Evolutionary conservation across 805 yeast genomes (phyloP).

Genomic region (Cephaloascus fragrans): DNA sequence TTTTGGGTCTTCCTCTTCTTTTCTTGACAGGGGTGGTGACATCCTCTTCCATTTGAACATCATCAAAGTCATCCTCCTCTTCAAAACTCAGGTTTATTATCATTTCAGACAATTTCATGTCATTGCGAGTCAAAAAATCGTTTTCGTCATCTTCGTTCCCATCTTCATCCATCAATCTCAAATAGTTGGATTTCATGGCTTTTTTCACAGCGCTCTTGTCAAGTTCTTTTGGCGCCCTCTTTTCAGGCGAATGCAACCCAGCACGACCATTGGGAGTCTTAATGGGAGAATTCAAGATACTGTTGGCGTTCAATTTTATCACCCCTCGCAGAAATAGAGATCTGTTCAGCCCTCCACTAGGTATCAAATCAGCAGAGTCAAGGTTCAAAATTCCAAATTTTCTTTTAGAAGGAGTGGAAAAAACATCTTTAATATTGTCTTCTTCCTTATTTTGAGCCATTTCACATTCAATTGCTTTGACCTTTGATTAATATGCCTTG

Average conservation of each 20-base stretch:
- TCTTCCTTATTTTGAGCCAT: slow-evolving; percentile 4
- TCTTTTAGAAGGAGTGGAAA: slow-evolving; percentile 15
- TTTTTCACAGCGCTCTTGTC: slow-evolving; percentile 40
- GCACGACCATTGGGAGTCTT: slow-evolving; percentile 33
- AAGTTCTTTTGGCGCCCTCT: slow-evolving; percentile 22
- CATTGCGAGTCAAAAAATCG: slow-evolving; percentile 22
- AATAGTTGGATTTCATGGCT: slow-evolving; percentile 27
- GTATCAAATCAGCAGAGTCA: slow-evolving; percentile 4
- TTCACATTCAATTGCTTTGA: neutral
- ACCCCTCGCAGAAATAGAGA: slow-evolving; percentile 27
- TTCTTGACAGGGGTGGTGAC: neutral
- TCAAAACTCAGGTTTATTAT: slow-evolving; percentile 19
- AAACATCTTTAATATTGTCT: no score
- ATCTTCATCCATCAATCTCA: slow-evolving; percentile 20
- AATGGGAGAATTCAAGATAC: slow-evolving; percentile 13
- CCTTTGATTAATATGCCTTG: no score
- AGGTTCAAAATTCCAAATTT: slow-evolving; percentile 11
- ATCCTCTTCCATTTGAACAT: neutral
- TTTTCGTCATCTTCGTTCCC: slow-evolving; percentile 22
- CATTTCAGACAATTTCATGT: slow-evolving; percentile 33
- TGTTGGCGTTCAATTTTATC: slow-evolving; percentile 6
- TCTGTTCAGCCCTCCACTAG: slow-evolving; percentile 7
- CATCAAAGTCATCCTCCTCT: slow-evolving; percentile 2
- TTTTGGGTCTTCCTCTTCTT: neutral
- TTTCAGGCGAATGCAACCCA: slow-evolving; percentile 35